These are phyloP conservation scores for Saccharomyces hybrid DNA, from an alignment of 1,139 yeast species.

Conservation along the genomic window DNA sequence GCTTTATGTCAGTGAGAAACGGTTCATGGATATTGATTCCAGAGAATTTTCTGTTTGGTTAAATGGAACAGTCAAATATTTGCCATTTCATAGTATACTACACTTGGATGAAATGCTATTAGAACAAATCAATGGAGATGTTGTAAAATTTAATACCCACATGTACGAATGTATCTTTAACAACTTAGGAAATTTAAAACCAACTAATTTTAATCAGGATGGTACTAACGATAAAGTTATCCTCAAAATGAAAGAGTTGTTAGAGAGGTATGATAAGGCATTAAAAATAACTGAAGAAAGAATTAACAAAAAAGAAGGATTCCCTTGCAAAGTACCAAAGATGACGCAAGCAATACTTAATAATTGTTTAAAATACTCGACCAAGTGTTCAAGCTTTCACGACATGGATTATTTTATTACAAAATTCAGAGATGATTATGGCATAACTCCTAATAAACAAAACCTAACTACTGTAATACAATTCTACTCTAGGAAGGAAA, in stretches of 20 bases:
- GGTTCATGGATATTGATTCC: conserved; percentile 36
- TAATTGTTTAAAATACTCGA: background rate
- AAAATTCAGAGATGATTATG: conserved; percentile 27
- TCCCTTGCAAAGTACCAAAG: background rate
- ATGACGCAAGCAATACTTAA: background rate
- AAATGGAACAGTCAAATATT: conserved; percentile 37
- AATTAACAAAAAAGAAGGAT: background rate
- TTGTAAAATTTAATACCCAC: conserved; percentile 31
- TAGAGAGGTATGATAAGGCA: background rate
- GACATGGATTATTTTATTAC: conserved; percentile 40
- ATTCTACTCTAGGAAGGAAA: conserved; percentile 51
- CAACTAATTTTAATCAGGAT: background rate
- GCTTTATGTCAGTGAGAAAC: conserved; percentile 36
- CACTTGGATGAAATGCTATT: conserved; percentile 34
- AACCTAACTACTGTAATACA: conserved; percentile 61
- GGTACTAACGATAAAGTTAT: background rate
- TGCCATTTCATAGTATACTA: conserved; percentile 36
- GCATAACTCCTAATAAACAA: conserved; percentile 47
- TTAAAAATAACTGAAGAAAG: background rate
- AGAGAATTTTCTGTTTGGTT: conserved; percentile 40
- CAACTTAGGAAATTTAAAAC: background rate
- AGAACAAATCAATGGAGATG: conserved; percentile 30
- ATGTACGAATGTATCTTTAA: conserved; percentile 41
- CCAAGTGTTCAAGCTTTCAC: conserved; percentile 23
- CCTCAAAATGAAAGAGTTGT: background rate